These are phyloP conservation scores for Saccharomycopsis hybrid DNA, from an alignment of 1,139 yeast species.

Conservation along the genomic window DNA sequence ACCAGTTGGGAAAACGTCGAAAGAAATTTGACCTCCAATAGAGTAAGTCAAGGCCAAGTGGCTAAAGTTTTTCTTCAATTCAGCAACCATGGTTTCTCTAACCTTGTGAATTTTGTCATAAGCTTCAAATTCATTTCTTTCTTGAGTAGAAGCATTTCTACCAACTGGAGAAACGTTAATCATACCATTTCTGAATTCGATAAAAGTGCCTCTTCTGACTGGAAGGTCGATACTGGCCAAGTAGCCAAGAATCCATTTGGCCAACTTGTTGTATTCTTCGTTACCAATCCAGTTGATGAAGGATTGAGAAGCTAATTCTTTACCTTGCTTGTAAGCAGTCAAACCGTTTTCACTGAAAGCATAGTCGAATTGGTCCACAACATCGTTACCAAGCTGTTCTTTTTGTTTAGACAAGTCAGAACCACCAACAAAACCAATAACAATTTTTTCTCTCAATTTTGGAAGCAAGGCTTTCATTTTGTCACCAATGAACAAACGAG, in stretches of 20 bases:
- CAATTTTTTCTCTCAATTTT: slow-evolving; percentile 82
- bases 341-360: slow-evolving; percentile 97
- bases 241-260: slow-evolving; percentile 77
- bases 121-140: slow-evolving; percentile 86
- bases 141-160: slow-evolving; percentile 91
- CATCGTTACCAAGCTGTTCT: slow-evolving; percentile 86
- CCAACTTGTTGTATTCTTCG: slow-evolving; percentile 84
- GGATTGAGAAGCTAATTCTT: slow-evolving; percentile 83
- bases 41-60: slow-evolving; percentile 88
- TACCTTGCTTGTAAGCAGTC: slow-evolving; percentile 90
- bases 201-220: slow-evolving; percentile 92
- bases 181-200: slow-evolving; percentile 99
- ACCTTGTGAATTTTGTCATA: slow-evolving; percentile 74
- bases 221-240: slow-evolving; percentile 85
- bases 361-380: slow-evolving; percentile 80
- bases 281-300: slow-evolving; percentile 95
- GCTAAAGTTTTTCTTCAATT: slow-evolving; percentile 74
- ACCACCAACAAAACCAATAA: slow-evolving; percentile 97
- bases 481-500: slow-evolving; percentile 75
- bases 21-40: slow-evolving; percentile 98
- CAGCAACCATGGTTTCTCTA: slow-evolving; percentile 77
- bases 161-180: slow-evolving; percentile 97
- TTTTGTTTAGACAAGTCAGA: slow-evolving; percentile 90
- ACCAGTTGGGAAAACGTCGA: slow-evolving; percentile 99
- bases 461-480: slow-evolving; percentile 70